Evolutionary conservation across 2,329 filamentous ascomycete species (phyloP), one percentile per base, ranked within the genome.

Genomic region (Zalaria obscura): DNA sequence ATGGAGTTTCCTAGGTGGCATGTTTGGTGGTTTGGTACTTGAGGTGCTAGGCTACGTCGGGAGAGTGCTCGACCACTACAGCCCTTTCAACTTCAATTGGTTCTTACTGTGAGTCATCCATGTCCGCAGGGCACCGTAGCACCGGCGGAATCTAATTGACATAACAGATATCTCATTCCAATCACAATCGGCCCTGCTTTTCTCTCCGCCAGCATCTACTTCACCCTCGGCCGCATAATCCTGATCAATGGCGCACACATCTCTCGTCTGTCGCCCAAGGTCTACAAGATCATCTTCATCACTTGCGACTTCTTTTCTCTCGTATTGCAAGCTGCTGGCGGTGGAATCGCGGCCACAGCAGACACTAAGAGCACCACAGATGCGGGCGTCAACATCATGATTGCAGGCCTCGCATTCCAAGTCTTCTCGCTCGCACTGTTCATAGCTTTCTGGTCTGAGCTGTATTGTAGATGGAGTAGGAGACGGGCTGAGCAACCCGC

Each of bases 121-220:
- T n/a, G n/a, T n/a, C n/a, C n/a, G n/a, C n/a, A n/a, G n/a, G n/a
- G n/a, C n/a, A n/a, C n/a, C n/a, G n/a, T n/a, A n/a, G n/a, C n/a
- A n/a, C n/a, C n/a, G n/a, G n/a, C n/a, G n/a, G n/a, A n/a, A n/a
- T n/a, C n/a, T n/a, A n/a, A n/a, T n/a, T n/a, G n/a, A n/a, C n/a
- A n/a, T n/a, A n/a, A 63, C 47, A 63, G 68, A 9, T 69, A 75
- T 44, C 70, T 76, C 40, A 67, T 71, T 48, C 68, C 65, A 44
- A 56, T 77, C 25, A 72, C 74, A 35, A 67, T 78, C 28, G 69
- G 66, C 0, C 73, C 72, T 5, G 74, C 69, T 18, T 77, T 73
- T 54, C 55, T 70, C 41, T 68, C 68, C 5, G 75, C 67, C 3
- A 67, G 63, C 42, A 69, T 76, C 50, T 76, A 75, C 58, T 53